Conservation (phyloP, 345 rosid genomes). For the Eucalyptus cloeziana region DNA sequence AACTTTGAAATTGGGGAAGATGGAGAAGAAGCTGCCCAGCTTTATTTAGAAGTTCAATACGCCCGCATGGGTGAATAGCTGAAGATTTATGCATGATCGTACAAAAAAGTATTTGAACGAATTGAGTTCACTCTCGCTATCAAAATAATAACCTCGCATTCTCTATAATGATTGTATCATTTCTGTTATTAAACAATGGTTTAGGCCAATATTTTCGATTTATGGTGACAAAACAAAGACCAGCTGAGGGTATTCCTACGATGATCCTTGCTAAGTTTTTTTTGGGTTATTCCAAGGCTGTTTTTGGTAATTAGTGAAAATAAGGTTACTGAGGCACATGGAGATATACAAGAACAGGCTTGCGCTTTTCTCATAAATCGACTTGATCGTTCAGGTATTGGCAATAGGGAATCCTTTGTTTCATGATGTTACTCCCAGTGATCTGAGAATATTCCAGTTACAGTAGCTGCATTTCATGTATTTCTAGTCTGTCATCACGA, state of each 20-base stretch:
- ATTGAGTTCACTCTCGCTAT: background rate
- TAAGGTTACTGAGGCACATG: background rate
- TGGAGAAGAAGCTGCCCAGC: constrained; percentile 60
- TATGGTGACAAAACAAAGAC: background rate
- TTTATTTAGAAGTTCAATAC: constrained; percentile 70
- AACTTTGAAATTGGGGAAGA: constrained; percentile 52
- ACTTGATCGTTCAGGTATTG: background rate
- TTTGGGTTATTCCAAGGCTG: background rate
- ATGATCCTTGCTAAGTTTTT: background rate
- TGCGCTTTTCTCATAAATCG: background rate
- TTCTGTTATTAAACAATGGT: background rate
- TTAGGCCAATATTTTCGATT: background rate
- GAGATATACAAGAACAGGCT: background rate
- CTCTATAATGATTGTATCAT: background rate
- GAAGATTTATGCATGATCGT: constrained; percentile 11
- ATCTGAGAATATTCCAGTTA: background rate
- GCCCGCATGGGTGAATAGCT: constrained; percentile 54
- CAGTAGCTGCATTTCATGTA: background rate
- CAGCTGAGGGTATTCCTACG: background rate
- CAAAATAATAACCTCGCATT: background rate
- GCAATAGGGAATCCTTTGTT: background rate
- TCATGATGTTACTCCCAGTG: background rate
- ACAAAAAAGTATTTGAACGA: background rate
- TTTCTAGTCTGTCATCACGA: background rate
- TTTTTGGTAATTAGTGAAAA: background rate